phyloP scores from a whole-genome alignment of 805 yeast species.

The Yamadazyma kitorensis region DNA sequence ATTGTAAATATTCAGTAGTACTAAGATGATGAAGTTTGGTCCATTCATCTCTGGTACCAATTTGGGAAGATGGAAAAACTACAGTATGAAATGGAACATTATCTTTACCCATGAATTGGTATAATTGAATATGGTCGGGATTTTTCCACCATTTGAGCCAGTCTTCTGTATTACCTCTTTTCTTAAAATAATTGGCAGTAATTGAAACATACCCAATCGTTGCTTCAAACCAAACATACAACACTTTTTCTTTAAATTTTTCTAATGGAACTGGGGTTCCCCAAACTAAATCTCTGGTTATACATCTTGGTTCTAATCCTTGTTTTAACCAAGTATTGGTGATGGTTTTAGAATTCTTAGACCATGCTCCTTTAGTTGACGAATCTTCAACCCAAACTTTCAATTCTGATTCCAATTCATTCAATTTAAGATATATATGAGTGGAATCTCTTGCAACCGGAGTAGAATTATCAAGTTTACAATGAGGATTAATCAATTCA shows the following conservation, averaged over 20 bases:
- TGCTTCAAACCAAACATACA: slow-evolving; percentile 99
- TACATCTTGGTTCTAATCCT: slow-evolving; percentile 91
- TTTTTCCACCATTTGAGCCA: slow-evolving; percentile 96
- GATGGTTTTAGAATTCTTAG: slow-evolving; percentile 84
- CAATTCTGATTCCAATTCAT: slow-evolving; percentile 76
- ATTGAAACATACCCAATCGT: slow-evolving; percentile 95
- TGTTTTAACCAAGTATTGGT: slow-evolving; percentile 93
- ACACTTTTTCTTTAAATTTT: slow-evolving; percentile 81
- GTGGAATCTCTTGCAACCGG: slow-evolving; percentile 82
- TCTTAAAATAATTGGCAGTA: slow-evolving; percentile 77
- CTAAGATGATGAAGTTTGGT: slow-evolving; percentile 85
- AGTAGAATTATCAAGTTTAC: slow-evolving; percentile 82
- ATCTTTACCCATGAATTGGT: slow-evolving; percentile 99
- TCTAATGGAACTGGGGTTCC: slow-evolving; percentile 97
- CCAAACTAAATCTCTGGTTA: slow-evolving; percentile 96
- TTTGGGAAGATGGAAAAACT: slow-evolving; percentile 89
- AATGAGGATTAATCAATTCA: slow-evolving; percentile 90
- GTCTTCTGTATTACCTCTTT: slow-evolving; percentile 29
- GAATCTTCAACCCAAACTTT: slow-evolving; percentile 70
- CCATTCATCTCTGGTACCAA: slow-evolving; percentile 90
- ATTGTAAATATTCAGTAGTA: slow-evolving; percentile 95
- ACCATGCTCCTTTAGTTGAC: slow-evolving; percentile 79
- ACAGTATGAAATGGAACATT: slow-evolving; percentile 99
- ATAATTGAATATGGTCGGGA: slow-evolving; percentile 83
- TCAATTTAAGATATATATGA: slow-evolving; percentile 80